Evolutionary conservation across 768 basidiomycete genomes (phyloP).

Genomic region (Lactarius indigo): DNA sequence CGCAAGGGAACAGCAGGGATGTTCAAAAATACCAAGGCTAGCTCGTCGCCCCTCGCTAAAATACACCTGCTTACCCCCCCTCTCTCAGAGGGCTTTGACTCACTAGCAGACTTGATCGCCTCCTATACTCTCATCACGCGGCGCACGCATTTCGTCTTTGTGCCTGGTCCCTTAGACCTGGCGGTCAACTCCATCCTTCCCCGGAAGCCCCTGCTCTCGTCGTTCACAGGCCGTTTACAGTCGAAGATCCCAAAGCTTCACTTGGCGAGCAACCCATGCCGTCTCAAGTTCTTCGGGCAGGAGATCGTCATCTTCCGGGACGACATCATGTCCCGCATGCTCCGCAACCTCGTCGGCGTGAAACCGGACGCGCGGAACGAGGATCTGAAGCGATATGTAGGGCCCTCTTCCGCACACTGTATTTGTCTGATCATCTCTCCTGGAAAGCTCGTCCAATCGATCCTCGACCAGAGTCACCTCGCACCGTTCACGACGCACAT

Average conservation of each 20-base stretch:
- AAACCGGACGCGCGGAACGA: slow-evolving; percentile 76
- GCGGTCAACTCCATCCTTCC: slow-evolving; percentile 79
- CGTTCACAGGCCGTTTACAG: slow-evolving; percentile 66
- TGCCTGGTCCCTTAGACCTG: slow-evolving; percentile 92
- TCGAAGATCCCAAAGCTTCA: slow-evolving; percentile 73
- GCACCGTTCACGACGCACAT: slow-evolving; percentile 79
- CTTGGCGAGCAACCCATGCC: slow-evolving; percentile 88
- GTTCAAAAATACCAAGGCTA: slow-evolving; percentile 84
- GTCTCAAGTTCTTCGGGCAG: slow-evolving; percentile 92
- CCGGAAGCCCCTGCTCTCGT: slow-evolving; percentile 72
- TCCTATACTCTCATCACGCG: slow-evolving; percentile 75
- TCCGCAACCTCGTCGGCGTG: slow-evolving; percentile 86
- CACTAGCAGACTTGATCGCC: slow-evolving; percentile 78
- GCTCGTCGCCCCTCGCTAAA: background rate
- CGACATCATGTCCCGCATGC: slow-evolving; percentile 90
- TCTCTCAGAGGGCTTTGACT: slow-evolving; percentile 77
- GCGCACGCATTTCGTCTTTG: slow-evolving; percentile 85
- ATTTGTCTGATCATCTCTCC: background rate
- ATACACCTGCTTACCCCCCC: background rate
- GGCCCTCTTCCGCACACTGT: slow-evolving; percentile 31
- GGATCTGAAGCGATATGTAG: slow-evolving; percentile 84
- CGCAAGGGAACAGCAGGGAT: slow-evolving; percentile 73
- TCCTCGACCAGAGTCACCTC: slow-evolving; percentile 95
- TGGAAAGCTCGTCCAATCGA: slow-evolving; percentile 85
- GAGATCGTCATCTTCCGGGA: slow-evolving; percentile 94